Conservation (phyloP, 2,329 filamentous ascomycete species). For the Neonectria sp. region DNA sequence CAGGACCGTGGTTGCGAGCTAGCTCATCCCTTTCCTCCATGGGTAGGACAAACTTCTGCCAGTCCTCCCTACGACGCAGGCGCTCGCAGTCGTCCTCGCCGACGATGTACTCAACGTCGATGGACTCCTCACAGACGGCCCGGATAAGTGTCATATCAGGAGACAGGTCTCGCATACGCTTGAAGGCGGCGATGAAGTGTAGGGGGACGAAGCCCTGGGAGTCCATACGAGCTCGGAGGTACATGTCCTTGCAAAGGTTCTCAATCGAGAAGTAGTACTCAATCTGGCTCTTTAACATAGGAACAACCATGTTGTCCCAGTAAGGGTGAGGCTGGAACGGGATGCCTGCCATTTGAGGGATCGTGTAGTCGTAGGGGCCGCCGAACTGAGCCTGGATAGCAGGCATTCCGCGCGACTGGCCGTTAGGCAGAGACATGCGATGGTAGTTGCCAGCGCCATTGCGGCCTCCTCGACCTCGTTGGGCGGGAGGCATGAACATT, state of each 20-base stretch:
- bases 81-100: conserved; percentile 85
- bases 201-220: conserved; percentile 92
- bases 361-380: conserved; percentile 57
- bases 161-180: conserved; percentile 69
- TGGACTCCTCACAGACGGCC: conserved; percentile 80
- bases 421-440: conserved; percentile 58
- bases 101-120: conserved; percentile 79
- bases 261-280: conserved; percentile 99
- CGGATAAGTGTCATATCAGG: conserved; percentile 81
- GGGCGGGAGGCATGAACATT: conserved; percentile 51
- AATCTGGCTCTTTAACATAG: conserved; percentile 67
- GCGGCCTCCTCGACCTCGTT: conserved; percentile 55
- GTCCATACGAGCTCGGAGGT: conserved; percentile 92
- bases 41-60: conserved; percentile 85
- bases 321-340: conserved; percentile 59
- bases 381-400: conserved; percentile 55
- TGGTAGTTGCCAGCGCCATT: conserved; percentile 54
- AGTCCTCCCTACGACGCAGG: conserved; percentile 80
- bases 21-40: conserved; percentile 79
- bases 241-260: conserved; percentile 95
- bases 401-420: conserved; percentile 51
- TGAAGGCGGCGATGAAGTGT: conserved; percentile 86
- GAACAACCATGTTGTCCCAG: conserved; percentile 66
- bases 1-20: conserved; percentile 80
- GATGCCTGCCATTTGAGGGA: conserved; percentile 57